phyloP scores from a whole-genome alignment of 176 grass and related monocot genomes.

The Eragrostis curvula region DNA sequence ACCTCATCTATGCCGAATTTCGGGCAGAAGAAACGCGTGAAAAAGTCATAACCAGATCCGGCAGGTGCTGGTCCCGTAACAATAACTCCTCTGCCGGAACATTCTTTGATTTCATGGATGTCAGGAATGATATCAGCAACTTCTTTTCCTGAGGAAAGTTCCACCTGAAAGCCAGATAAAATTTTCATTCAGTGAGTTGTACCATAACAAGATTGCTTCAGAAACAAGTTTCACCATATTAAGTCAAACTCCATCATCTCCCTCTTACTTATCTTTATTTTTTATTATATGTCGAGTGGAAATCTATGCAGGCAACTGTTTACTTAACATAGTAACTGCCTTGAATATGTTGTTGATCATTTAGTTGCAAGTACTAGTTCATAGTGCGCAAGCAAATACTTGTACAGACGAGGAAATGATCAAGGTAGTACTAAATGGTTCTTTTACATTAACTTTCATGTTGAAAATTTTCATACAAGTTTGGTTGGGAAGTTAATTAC shows the following conservation, averaged over 20 bases:
- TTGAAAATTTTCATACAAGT: background rate
- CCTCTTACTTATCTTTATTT: background rate
- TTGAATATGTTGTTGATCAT: background rate
- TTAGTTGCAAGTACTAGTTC: too few relatives aligned
- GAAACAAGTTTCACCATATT: background rate
- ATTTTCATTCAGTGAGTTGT: background rate
- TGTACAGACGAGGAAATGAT: background rate
- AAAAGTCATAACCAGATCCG: conserved; percentile 65
- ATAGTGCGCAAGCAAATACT: background rate
- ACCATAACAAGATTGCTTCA: too few relatives aligned
- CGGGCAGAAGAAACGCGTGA: conserved; percentile 59
- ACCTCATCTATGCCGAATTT: conserved; percentile 65
- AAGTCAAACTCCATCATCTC: background rate
- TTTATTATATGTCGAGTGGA: background rate
- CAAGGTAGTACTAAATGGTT: background rate
- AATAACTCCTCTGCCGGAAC: conserved; percentile 46
- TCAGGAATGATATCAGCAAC: conserved; percentile 55
- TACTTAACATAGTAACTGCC: background rate
- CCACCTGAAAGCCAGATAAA: conserved; percentile 54
- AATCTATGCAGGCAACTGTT: background rate
- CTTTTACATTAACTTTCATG: background rate
- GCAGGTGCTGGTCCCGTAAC: conserved; percentile 55
- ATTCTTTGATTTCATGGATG: conserved; percentile 53
- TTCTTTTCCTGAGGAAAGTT: conserved; percentile 64
- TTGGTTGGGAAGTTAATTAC: background rate